Evolutionary conservation across 192 early-diverging fungal species (phyloP).

Genomic region (Coemansia sp.): DNA sequence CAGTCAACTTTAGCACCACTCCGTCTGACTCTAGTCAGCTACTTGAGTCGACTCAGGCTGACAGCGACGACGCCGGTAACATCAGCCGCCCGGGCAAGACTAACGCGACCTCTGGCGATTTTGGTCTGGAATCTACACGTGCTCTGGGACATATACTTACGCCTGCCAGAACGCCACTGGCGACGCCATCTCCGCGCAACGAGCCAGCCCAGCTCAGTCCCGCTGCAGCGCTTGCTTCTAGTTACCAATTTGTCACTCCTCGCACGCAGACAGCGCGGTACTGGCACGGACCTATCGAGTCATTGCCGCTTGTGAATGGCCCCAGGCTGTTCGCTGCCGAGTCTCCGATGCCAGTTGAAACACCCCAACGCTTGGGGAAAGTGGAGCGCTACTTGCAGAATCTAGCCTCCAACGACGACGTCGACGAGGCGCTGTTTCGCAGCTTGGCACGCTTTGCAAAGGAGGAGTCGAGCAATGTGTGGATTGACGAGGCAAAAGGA

Average conservation of each 20-base stretch:
- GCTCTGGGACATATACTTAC: constrained; percentile 13
- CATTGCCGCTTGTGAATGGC: constrained; percentile 3
- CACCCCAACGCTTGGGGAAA: constrained; percentile 38
- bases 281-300: constrained; percentile 50
- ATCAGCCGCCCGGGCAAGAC: neutral
- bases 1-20: neutral
- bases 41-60: constrained; percentile 4
- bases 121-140: neutral
- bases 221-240: constrained; percentile 1
- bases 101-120: neutral
- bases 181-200: constrained; percentile 25
- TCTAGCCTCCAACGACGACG: constrained; percentile 28
- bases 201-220: constrained; percentile 8
- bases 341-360: constrained; percentile 43
- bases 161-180: constrained; percentile 27
- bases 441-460: constrained; percentile 56
- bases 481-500: constrained; percentile 27
- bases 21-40: neutral
- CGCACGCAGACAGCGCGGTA: constrained; percentile 54
- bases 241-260: constrained; percentile 29
- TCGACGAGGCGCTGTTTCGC: constrained; percentile 52
- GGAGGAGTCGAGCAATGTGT: constrained; percentile 44
- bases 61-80: constrained; percentile 5
- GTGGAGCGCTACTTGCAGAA: constrained; percentile 34
- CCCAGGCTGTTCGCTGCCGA: constrained; percentile 19